Percentiles rank a stretch among this genome's conserved stretches.
These are phyloP conservation scores for Dryas octopetala DNA, from an alignment of 306 rosid species.

Conservation along the genomic window DNA sequence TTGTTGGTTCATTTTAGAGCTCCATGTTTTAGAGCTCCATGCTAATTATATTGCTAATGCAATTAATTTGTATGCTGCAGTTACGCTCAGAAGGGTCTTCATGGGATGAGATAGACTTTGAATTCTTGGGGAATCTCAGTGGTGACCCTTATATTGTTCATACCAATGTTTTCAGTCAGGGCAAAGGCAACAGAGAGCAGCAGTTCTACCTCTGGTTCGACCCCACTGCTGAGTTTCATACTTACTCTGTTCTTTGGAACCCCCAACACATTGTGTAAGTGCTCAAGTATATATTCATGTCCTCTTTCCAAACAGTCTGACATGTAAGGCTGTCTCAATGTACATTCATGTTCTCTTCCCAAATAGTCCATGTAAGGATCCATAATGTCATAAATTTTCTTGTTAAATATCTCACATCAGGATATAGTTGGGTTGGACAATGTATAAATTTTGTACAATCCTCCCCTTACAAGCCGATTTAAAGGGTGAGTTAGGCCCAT, in stretches of 20 bases:
- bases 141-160: constrained; percentile 70
- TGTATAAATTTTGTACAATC: too few relatives aligned
- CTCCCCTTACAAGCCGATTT: too few relatives aligned
- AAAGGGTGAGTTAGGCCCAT: too few relatives aligned
- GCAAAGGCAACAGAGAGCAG: constrained; percentile 68
- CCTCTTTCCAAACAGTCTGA: too few relatives aligned
- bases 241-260: constrained; percentile 68
- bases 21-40: not conserved
- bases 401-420: too few relatives aligned
- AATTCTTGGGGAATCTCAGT: constrained; percentile 67
- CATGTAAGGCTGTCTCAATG: too few relatives aligned
- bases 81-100: constrained; percentile 32
- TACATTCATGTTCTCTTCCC: too few relatives aligned
- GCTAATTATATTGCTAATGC: not conserved
- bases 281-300: not conserved
- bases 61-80: constrained; percentile 19
- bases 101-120: constrained; percentile 71
- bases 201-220: constrained; percentile 75
- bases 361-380: too few relatives aligned
- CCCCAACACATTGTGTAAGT: constrained; percentile 56
- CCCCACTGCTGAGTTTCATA: constrained; percentile 70
- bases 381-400: too few relatives aligned
- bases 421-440: too few relatives aligned
- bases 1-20: not conserved
- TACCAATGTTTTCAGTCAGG: constrained; percentile 61